phyloP scores from a whole-genome alignment of 306 rosid species.

The Begonia fuchsioides region DNA sequence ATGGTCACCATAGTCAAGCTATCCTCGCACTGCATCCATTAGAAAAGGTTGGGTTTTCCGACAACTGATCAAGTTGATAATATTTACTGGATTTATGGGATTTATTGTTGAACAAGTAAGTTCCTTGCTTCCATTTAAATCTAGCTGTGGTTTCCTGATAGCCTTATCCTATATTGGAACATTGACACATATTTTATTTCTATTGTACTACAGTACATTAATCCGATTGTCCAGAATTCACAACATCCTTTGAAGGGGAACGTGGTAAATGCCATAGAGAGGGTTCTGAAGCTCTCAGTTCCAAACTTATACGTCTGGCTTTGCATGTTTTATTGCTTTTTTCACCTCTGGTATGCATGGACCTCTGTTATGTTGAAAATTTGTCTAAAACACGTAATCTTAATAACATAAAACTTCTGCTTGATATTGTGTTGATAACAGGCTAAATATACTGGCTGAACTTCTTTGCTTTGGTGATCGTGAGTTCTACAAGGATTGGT shows the following conservation, averaged over 20 bases:
- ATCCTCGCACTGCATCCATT: constrained; percentile 64
- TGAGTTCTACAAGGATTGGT: constrained; percentile 97
- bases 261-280: constrained; percentile 69
- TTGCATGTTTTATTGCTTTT: constrained; percentile 98
- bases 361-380: too few species aligned
- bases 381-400: too few species aligned
- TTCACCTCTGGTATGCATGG: constrained; percentile 72
- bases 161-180: background rate
- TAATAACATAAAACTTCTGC: too few species aligned
- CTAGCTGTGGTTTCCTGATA: background rate
- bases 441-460: constrained; percentile 97
- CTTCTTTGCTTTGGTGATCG: constrained; percentile 95
- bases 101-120: constrained; percentile 92
- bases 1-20: constrained; percentile 43
- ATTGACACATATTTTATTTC: constrained; percentile 13
- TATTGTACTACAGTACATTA: constrained; percentile 61
- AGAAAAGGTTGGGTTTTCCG: constrained; percentile 89
- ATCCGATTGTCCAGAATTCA: constrained; percentile 83
- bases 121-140: constrained; percentile 4
- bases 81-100: constrained; percentile 95
- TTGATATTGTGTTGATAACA: constrained; percentile 19
- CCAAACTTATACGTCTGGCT: constrained; percentile 98
- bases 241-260: constrained; percentile 92
- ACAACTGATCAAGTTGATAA: constrained; percentile 70
- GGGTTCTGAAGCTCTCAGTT: constrained; percentile 92